Conservation (phyloP, 495 filamentous ascomycete species). For the Acidomyces sp. region DNA sequence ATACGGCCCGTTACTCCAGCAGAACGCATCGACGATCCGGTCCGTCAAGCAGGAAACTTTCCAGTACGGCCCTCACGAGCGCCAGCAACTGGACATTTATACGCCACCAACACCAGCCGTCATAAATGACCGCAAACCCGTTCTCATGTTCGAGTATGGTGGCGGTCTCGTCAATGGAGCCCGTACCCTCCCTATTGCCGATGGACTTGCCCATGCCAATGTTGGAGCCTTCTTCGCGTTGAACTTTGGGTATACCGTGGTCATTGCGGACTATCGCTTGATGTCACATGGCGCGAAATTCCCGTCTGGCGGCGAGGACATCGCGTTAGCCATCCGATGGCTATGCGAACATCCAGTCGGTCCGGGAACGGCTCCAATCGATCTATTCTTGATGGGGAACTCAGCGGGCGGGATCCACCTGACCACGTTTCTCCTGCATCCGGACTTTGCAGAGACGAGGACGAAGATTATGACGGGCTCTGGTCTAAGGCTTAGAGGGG, state of each 20-base stretch:
- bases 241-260: conserved; percentile 25
- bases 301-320: conserved; percentile 32
- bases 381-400: conserved; percentile 33
- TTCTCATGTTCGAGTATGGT: conserved; percentile 35
- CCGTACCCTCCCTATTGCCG: conserved; percentile 21
- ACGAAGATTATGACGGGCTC: conserved; percentile 1
- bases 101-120: conserved; percentile 18
- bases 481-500: conserved; percentile 27
- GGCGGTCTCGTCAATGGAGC: conserved; percentile 31
- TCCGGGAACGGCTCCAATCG: conserved; percentile 14
- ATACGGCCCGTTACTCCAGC: conserved; percentile 26
- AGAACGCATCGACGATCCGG: conserved; percentile 27
- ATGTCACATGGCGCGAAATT: conserved; percentile 29
- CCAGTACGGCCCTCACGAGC: conserved; percentile 28
- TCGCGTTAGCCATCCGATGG: conserved; percentile 31
- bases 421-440: conserved; percentile 27
- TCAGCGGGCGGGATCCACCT: conserved; percentile 34
- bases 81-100: conserved; percentile 34
- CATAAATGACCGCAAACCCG: conserved; percentile 16
- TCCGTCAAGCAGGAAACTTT: conserved; percentile 21
- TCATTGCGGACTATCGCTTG: conserved; percentile 32
- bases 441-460: conserved; percentile 12
- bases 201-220: conserved; percentile 29
- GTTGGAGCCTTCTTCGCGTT: conserved; percentile 33
- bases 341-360: conserved; percentile 9